Evolutionary conservation across 345 rosid genomes (phyloP).

Genomic region (Bruguiera sexangula): DNA sequence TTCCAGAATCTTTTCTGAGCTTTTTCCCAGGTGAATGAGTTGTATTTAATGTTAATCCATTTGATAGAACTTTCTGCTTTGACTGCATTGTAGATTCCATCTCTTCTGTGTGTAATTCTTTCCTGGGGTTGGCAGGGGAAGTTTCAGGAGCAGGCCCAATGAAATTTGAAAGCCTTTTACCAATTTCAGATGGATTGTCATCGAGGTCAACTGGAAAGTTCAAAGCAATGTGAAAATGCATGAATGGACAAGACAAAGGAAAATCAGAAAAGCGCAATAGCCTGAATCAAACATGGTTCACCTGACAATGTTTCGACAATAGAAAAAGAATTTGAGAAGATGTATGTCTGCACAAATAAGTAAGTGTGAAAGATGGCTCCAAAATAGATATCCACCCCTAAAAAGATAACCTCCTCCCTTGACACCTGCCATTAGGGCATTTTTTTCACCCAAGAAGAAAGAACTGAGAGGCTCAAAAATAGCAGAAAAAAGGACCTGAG

Average conservation of each 20-base stretch:
- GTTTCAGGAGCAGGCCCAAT: slow-evolving; percentile 34
- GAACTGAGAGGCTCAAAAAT: neutral
- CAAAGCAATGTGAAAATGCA: slow-evolving; percentile 10
- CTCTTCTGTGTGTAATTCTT: slow-evolving; percentile 36
- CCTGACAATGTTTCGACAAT: slow-evolving; percentile 89
- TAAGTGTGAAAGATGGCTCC: neutral
- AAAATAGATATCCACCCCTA: neutral
- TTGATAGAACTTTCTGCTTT: slow-evolving; percentile 34
- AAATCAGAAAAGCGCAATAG: slow-evolving; percentile 14
- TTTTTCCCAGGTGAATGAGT: slow-evolving; percentile 35
- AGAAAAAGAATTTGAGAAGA: slow-evolving; percentile 89
- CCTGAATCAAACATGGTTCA: slow-evolving; percentile 29
- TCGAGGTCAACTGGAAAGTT: slow-evolving; percentile 59
- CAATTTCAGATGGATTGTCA: slow-evolving; percentile 51
- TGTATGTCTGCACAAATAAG: slow-evolving; percentile 69
- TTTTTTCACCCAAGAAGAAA: slow-evolving; percentile 1
- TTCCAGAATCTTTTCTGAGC: slow-evolving; percentile 40
- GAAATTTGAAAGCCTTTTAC: slow-evolving; percentile 38
- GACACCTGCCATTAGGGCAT: neutral
- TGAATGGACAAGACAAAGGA: slow-evolving; percentile 2
- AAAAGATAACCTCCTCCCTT: neutral
- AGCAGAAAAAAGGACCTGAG: slow-evolving; percentile 62
- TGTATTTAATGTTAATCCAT: slow-evolving; percentile 31
- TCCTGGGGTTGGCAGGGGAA: slow-evolving; percentile 36
- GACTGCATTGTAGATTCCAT: slow-evolving; percentile 41